Percentiles rank a stretch among this genome's conserved stretches.
Conservation (phyloP, 768 basidiomycete genomes). For the Chalciporus chontae region DNA sequence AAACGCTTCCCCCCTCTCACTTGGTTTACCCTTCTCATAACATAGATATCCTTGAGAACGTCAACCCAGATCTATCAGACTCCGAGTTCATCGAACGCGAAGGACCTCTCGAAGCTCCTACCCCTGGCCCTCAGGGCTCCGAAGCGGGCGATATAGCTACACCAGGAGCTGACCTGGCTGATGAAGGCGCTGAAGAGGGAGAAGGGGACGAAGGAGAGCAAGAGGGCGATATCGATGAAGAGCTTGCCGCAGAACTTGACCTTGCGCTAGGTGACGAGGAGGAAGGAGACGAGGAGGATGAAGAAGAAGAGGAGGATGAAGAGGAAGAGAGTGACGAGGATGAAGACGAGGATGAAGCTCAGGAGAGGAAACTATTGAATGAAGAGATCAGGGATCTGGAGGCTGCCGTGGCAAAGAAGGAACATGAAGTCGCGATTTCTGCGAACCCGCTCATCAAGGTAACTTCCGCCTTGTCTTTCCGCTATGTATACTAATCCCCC, state of each 20-base stretch:
- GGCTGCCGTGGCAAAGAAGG: slow-evolving; percentile 83
- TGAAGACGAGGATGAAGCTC: slow-evolving; percentile 77
- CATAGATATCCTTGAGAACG: slow-evolving; percentile 81
- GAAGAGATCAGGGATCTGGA: slow-evolving; percentile 90
- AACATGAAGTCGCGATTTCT: slow-evolving; percentile 75
- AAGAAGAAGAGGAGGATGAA: slow-evolving; percentile 51
- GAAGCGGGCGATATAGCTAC: slow-evolving; percentile 64
- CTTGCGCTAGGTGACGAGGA: slow-evolving; percentile 70
- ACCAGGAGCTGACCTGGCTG: slow-evolving; percentile 48
- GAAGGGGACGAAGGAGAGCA: slow-evolving; percentile 58
- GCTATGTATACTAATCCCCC: background rate
- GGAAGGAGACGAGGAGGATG: slow-evolving; percentile 60
- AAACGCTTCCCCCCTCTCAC: background rate
- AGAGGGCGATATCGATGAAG: slow-evolving; percentile 84
- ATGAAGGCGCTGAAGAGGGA: slow-evolving; percentile 56
- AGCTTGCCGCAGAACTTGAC: slow-evolving; percentile 84
- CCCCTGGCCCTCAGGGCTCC: slow-evolving; percentile 64
- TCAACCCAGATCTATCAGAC: slow-evolving; percentile 87
- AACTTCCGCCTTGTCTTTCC: background rate
- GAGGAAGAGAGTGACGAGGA: slow-evolving; percentile 57
- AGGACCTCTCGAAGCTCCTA: slow-evolving; percentile 56
- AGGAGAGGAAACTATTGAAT: slow-evolving; percentile 74
- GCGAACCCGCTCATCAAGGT: slow-evolving; percentile 88
- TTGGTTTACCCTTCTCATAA: background rate
- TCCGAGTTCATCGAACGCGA: slow-evolving; percentile 81